Percentiles rank a stretch among this genome's conserved stretches.
phyloP scores from a whole-genome alignment of 148 eudicot species.

The Pouteria glomerata region DNA sequence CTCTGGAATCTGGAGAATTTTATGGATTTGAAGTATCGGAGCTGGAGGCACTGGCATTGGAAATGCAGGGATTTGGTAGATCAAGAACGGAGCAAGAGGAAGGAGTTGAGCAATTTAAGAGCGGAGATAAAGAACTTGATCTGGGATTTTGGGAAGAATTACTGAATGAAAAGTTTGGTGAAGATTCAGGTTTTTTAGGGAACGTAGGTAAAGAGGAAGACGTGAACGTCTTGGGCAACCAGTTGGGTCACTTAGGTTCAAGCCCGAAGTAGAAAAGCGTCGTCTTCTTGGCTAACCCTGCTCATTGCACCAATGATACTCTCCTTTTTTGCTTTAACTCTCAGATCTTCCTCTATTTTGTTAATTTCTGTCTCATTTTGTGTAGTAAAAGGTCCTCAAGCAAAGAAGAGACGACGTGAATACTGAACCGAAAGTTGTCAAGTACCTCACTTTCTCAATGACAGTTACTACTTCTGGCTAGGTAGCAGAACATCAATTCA shows the following conservation, averaged over 20 bases:
- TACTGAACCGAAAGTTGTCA: too few species aligned
- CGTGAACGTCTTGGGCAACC: conserved; percentile 38
- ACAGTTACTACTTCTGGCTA: too few species aligned
- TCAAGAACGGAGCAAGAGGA: conserved; percentile 35
- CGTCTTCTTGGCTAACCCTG: too few species aligned
- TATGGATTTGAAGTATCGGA: conserved; percentile 53
- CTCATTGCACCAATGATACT: too few species aligned
- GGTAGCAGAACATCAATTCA: too few species aligned
- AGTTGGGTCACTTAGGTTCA: conserved; percentile 29
- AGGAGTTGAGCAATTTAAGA: conserved; percentile 30
- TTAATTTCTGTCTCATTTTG: too few species aligned
- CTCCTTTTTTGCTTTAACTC: too few species aligned
- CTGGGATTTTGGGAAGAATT: conserved; percentile 92
- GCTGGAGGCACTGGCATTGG: conserved; percentile 85
- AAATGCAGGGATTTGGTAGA: conserved; percentile 76
- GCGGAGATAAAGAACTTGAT: conserved; percentile 52
- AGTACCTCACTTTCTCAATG: too few species aligned
- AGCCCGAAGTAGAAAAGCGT: not conserved
- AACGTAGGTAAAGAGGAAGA: conserved; percentile 28
- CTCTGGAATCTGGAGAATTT: conserved; percentile 30
- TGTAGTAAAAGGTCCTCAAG: too few species aligned
- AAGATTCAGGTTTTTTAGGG: conserved; percentile 17
- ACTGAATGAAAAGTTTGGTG: conserved; percentile 45
- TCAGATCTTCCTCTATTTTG: too few species aligned
- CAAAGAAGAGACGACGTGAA: too few species aligned